Percentiles rank a stretch among this genome's conserved stretches.
These are phyloP conservation scores for Stachybotrys chlorohalonatus DNA, from an alignment of 2,329 filamentous ascomycete species.

Conservation along the genomic window DNA sequence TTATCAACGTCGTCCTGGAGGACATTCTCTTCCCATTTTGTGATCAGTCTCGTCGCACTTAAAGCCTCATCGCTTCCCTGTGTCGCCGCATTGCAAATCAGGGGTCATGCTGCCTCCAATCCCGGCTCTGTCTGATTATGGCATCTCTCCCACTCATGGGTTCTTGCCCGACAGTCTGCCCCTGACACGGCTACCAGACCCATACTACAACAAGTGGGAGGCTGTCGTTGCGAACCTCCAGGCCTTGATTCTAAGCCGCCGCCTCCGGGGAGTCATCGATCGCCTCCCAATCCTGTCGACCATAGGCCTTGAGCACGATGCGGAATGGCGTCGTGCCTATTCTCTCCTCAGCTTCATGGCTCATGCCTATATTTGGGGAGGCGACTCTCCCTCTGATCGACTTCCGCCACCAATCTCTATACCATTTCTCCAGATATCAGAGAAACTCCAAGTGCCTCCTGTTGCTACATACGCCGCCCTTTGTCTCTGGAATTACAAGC, in stretches of 20 bases:
- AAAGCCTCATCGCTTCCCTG: not conserved
- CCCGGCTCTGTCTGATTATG: constrained; percentile 65
- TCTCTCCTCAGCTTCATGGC: constrained; percentile 83
- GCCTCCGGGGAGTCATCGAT: constrained; percentile 72
- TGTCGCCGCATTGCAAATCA: not conserved
- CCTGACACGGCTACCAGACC: constrained; percentile 70
- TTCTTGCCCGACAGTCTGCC: constrained; percentile 81
- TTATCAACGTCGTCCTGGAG: no score
- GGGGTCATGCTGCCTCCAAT: constrained; percentile 48
- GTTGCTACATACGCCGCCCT: constrained; percentile 91
- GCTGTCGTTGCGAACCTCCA: constrained; percentile 78
- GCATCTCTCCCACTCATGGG: constrained; percentile 67
- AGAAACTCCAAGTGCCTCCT: constrained; percentile 74
- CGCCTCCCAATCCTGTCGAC: constrained; percentile 77
- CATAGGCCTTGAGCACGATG: constrained; percentile 67
- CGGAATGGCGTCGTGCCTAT: constrained; percentile 93
- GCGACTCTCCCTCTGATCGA: constrained; percentile 68
- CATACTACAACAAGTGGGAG: constrained; percentile 96
- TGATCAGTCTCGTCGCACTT: not conserved
- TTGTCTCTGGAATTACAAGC: constrained; percentile 95
- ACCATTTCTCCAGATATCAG: constrained; percentile 69
- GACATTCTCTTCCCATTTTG: not conserved
- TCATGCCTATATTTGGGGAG: constrained; percentile 95
- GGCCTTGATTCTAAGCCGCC: constrained; percentile 73
- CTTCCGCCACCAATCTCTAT: constrained; percentile 76